Conservation (phyloP, 768 basidiomycete species). For the Porphyrellus cyaneotinctus region DNA sequence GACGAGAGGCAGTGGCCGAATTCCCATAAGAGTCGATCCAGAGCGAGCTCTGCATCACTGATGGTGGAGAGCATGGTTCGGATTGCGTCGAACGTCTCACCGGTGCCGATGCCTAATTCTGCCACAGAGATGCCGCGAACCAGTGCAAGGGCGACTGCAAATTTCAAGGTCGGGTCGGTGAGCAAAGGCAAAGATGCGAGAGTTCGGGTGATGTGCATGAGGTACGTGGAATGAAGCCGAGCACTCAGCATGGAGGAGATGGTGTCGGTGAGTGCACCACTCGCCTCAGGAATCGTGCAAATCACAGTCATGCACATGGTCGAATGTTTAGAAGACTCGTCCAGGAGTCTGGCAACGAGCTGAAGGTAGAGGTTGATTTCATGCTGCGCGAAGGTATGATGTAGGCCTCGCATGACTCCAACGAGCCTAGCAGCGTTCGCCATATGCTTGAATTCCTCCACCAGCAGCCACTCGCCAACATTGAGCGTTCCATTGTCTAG, state of each 20-base stretch:
- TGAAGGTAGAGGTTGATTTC: constrained; percentile 48
- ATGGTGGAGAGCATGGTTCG: constrained; percentile 26
- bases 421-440: constrained; percentile 37
- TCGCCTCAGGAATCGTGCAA: constrained; percentile 41
- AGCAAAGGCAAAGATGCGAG: constrained; percentile 26
- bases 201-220: constrained; percentile 40
- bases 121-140: constrained; percentile 29
- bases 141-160: constrained; percentile 32
- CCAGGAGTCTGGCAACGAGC: constrained; percentile 45
- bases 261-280: constrained; percentile 37
- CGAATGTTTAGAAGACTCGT: constrained; percentile 35
- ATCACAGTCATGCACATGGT: constrained; percentile 45
- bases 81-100: constrained; percentile 25
- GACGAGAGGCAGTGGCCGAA: constrained; percentile 35
- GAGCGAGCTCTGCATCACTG: constrained; percentile 20
- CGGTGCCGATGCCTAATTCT: constrained; percentile 16
- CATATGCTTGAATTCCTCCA: constrained; percentile 59
- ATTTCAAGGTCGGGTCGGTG: constrained; percentile 28
- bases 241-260: constrained; percentile 47
- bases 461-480: constrained; percentile 57
- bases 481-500: constrained; percentile 42
- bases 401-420: constrained; percentile 30
- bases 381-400: constrained; percentile 40
- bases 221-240: constrained; percentile 42
- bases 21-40: constrained; percentile 32